phyloP scores from a whole-genome alignment of 257 asterid species.

The Craterostigma plantagineum region DNA sequence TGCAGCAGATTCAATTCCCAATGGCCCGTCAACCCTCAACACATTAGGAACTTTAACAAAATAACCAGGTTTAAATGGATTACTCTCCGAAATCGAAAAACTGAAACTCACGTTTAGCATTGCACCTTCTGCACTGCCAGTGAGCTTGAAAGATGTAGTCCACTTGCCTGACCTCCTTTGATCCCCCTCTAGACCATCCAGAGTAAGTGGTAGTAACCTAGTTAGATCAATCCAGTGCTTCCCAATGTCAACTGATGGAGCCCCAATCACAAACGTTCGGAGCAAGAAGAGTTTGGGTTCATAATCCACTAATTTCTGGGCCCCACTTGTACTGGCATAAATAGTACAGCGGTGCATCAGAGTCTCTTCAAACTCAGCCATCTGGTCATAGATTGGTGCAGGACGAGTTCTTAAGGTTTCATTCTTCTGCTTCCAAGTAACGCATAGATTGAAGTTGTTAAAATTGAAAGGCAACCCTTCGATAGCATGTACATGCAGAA shows the following conservation, averaged over 20 bases:
- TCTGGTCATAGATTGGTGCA: constrained; percentile 32
- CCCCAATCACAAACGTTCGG: constrained; percentile 38
- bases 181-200: neutral
- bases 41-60: constrained; percentile 29
- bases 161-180: neutral
- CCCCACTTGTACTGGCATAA: constrained; percentile 35
- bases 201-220: neutral
- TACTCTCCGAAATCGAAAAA: constrained; percentile 37
- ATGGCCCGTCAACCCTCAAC: constrained; percentile 11
- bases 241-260: constrained; percentile 27
- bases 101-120: constrained; percentile 42
- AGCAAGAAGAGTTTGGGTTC: constrained; percentile 56
- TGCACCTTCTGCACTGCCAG: neutral
- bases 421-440: constrained; percentile 54
- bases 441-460: constrained; percentile 37
- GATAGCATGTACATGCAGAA: constrained; percentile 55
- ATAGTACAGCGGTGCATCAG: constrained; percentile 52
- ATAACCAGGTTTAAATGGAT: constrained; percentile 28
- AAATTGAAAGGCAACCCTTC: constrained; percentile 55
- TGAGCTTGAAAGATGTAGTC: neutral
- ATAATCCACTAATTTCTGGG: constrained; percentile 36
- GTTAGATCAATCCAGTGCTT: neutral
- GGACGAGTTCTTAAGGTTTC: constrained; percentile 36
- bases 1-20: constrained; percentile 13
- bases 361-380: constrained; percentile 64